Percentiles rank a stretch among this genome's conserved stretches.
phyloP scores from a whole-genome alignment of 441 rosid species.

The Gossypium lobatum region DNA sequence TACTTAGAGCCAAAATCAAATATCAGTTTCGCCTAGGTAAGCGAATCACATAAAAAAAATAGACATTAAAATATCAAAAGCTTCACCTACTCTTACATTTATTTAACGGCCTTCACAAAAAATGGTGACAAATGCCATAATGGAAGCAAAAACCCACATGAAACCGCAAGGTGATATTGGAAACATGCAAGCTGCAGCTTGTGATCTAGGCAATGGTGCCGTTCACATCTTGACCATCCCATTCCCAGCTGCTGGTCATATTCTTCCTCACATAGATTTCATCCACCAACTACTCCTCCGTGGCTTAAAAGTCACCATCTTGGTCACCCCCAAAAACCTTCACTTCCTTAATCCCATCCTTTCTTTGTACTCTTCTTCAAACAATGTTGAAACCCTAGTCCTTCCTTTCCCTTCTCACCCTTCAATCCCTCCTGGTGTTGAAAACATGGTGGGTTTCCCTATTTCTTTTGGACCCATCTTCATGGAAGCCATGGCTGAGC shows the following conservation, averaged over 20 bases:
- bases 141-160: neutral
- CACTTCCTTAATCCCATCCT: neutral
- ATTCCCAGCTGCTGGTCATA: neutral
- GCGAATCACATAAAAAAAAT: too few species aligned
- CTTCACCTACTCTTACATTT: neutral
- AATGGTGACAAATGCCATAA: neutral
- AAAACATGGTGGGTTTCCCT: neutral
- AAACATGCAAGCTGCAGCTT: neutral
- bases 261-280: neutral
- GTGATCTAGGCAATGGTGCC: neutral
- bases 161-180: neutral
- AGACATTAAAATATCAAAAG: neutral
- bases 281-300: neutral
- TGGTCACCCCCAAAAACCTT: constrained; percentile 9
- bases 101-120: neutral
- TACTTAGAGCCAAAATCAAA: too few species aligned
- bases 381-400: neutral
- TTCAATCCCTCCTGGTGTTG: neutral
- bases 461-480: neutral
- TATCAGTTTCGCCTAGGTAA: too few species aligned
- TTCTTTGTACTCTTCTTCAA: neutral
- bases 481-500: neutral
- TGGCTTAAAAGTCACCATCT: neutral
- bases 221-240: neutral
- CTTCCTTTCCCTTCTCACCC: neutral